Percentiles rank a stretch among this genome's conserved stretches.
phyloP scores from a whole-genome alignment of 352 stramenopile genomes.

The Globisporangium rhizosaccharum region DNA sequence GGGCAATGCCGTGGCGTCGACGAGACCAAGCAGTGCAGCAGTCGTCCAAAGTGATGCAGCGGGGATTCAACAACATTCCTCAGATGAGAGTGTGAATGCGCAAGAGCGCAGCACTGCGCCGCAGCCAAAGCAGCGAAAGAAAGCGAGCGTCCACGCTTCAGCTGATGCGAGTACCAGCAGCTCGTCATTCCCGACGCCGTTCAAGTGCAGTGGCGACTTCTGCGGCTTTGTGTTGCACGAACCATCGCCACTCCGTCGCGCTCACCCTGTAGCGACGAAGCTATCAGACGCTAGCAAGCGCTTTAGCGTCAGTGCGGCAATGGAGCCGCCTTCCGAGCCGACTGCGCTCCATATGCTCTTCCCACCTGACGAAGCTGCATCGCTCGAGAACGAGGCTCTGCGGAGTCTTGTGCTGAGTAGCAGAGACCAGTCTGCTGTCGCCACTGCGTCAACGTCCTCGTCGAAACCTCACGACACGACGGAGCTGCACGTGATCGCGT shows the following conservation, averaged over 20 bases:
- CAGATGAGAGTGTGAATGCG: too few relatives aligned
- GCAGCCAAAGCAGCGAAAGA: not conserved
- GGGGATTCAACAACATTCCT: too few relatives aligned
- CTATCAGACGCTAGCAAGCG: not conserved
- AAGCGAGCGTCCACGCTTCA: not conserved
- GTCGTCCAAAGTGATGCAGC: too few relatives aligned
- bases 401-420: slow-evolving; percentile 21
- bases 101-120: not conserved
- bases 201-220: slow-evolving; percentile 78
- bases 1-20: not conserved
- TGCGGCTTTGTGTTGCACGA: slow-evolving; percentile 49
- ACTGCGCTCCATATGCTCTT: slow-evolving; percentile 53
- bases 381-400: slow-evolving; percentile 33
- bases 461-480: slow-evolving; percentile 5
- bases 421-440: not conserved
- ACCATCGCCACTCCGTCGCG: slow-evolving; percentile 8
- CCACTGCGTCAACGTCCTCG: not conserved
- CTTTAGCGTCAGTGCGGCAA: not conserved
- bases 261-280: not conserved
- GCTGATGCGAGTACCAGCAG: not conserved
- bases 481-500: slow-evolving; percentile 57
- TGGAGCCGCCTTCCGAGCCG: slow-evolving; percentile 4
- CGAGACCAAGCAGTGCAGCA: not conserved
- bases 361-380: slow-evolving; percentile 30
- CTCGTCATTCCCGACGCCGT: slow-evolving; percentile 52